Percentiles rank a stretch among this genome's conserved stretches.
phyloP scores from a whole-genome alignment of 1,284 basidiomycete species.

The Xerocomus minutiporus region DNA sequence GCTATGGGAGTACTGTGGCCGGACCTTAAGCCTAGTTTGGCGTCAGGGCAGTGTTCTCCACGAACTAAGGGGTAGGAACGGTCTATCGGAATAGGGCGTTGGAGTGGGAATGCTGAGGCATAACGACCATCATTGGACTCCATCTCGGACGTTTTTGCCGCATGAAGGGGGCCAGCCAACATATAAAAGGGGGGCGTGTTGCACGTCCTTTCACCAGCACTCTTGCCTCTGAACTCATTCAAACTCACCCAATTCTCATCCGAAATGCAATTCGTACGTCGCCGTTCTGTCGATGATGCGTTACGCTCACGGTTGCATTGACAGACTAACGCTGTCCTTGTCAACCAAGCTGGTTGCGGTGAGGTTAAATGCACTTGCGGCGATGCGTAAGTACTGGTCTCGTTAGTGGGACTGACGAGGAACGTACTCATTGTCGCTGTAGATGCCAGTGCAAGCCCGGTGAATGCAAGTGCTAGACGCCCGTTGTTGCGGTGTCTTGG shows the following conservation, averaged over 20 bases:
- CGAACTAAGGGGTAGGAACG: no score
- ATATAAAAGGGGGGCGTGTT: background rate
- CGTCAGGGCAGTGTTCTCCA: background rate
- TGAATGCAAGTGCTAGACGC: constrained; percentile 15
- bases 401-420: background rate
- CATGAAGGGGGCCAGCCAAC: background rate
- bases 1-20: no score
- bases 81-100: no score
- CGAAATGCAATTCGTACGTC: background rate
- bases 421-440: constrained; percentile 8
- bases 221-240: background rate
- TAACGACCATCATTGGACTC: background rate
- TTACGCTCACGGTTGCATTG: background rate
- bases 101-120: background rate
- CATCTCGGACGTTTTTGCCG: background rate
- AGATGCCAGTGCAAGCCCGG: constrained; percentile 10
- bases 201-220: background rate
- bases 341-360: background rate
- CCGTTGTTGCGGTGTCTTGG: background rate
- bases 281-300: background rate
- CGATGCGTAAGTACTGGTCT: background rate
- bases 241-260: background rate
- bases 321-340: background rate
- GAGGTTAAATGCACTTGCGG: background rate
- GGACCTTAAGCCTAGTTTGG: no score